phyloP scores from a whole-genome alignment of 2,329 filamentous ascomycete species.

The Fusarium albidum region DNA sequence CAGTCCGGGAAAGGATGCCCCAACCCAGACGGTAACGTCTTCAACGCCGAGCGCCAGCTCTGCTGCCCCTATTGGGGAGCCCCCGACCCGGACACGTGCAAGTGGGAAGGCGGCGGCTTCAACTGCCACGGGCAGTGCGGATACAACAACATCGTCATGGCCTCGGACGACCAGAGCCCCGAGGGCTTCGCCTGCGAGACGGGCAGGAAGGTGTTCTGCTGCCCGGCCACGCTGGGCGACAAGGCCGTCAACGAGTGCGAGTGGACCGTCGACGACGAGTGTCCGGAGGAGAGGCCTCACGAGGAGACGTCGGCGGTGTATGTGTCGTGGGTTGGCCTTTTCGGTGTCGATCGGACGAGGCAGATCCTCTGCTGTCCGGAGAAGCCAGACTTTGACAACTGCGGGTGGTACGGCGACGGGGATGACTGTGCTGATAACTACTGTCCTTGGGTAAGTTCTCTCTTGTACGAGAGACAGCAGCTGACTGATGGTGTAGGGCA shows the following conservation, averaged over 20 bases:
- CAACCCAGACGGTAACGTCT: too few relatives aligned
- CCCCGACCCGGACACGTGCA: not conserved
- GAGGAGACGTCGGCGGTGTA: not conserved
- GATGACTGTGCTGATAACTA: not conserved
- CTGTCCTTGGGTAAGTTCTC: not conserved
- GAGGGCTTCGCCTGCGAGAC: not conserved
- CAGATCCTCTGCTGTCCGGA: not conserved
- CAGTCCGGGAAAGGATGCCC: not conserved
- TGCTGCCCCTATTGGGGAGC: constrained; percentile 1
- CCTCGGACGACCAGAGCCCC: not conserved
- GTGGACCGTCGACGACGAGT: not conserved
- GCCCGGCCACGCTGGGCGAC: not conserved
- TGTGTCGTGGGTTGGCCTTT: not conserved
- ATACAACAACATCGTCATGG: not conserved
- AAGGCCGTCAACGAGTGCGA: not conserved
- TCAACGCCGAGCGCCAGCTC: not conserved
- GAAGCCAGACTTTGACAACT: not conserved
- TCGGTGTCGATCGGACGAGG: too few relatives aligned
- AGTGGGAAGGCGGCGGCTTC: not conserved
- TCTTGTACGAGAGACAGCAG: not conserved
- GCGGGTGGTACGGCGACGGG: constrained; percentile 1
- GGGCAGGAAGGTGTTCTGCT: not conserved
- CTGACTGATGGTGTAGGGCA: not conserved
- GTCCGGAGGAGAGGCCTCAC: not conserved
- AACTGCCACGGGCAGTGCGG: not conserved